A percentile compares a stretch with the other conserved stretches of the same genome.
Conservation (phyloP, 2,329 filamentous ascomycete genomes). For the Aspergillus sp. region DNA sequence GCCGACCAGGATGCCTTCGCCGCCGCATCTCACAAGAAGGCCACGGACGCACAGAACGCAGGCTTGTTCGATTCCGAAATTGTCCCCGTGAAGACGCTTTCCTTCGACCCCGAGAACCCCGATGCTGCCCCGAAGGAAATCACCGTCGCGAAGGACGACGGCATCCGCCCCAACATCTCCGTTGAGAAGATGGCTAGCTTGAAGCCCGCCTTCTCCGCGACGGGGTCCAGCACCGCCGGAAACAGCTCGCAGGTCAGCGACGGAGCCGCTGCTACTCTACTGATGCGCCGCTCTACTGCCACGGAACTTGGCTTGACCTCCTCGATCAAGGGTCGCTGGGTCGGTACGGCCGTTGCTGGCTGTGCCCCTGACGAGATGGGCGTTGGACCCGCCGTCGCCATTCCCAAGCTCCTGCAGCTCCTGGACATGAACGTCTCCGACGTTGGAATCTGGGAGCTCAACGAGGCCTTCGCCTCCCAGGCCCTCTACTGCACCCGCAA, state of each 20-base stretch:
- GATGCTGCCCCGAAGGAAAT: slow-evolving; percentile 58
- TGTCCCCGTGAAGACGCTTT: slow-evolving; percentile 72
- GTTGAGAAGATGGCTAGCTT: slow-evolving; percentile 72
- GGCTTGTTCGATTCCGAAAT: slow-evolving; percentile 78
- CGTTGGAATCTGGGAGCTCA: slow-evolving; percentile 87
- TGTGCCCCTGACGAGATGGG: slow-evolving; percentile 93
- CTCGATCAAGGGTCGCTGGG: slow-evolving; percentile 79
- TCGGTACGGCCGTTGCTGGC: slow-evolving; percentile 71
- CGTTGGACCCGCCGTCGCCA: slow-evolving; percentile 80
- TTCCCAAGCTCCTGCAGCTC: slow-evolving; percentile 74
- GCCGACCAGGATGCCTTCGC: slow-evolving; percentile 83
- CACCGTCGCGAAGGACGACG: slow-evolving; percentile 76
- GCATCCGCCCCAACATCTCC: slow-evolving; percentile 68
- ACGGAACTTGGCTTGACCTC: slow-evolving; percentile 67
- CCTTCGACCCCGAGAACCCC: slow-evolving; percentile 62
- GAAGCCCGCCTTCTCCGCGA: slow-evolving; percentile 78
- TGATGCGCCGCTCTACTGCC: slow-evolving; percentile 83
- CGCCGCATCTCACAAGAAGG: slow-evolving; percentile 69
- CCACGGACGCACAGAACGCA: slow-evolving; percentile 65
- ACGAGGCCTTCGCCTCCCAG: slow-evolving; percentile 72
- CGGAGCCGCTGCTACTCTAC: slow-evolving; percentile 76
- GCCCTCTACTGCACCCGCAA: slow-evolving; percentile 69
- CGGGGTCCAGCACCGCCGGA: slow-evolving; percentile 78
- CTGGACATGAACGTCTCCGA: slow-evolving; percentile 67
- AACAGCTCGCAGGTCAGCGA: slow-evolving; percentile 85